Conservation (phyloP, 805 yeast genomes). For the Barnettozyma pratensis region DNA sequence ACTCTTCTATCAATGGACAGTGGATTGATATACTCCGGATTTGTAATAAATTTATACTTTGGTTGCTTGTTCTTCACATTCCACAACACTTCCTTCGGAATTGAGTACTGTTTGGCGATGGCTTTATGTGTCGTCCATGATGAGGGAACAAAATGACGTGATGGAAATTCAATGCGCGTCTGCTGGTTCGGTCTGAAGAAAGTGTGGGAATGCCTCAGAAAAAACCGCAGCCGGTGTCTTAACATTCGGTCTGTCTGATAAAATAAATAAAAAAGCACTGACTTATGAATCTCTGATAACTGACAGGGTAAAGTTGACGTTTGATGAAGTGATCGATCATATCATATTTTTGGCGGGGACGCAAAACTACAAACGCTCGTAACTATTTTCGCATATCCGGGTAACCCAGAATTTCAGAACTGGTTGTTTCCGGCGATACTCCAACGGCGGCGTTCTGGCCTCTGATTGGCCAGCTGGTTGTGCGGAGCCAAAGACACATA, state of each 20-base stretch:
- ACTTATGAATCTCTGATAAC: background rate
- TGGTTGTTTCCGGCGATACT: background rate
- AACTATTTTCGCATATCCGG: background rate
- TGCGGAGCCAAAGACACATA: slow-evolving; percentile 1
- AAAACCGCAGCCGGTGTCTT: background rate
- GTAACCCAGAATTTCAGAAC: background rate
- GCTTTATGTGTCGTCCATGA: background rate
- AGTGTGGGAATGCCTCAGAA: background rate
- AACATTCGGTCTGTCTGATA: background rate
- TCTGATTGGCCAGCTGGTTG: background rate
- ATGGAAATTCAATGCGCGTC: background rate
- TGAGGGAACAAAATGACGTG: background rate
- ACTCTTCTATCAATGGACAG: slow-evolving; percentile 1
- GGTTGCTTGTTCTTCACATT: no score
- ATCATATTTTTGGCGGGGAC: no score
- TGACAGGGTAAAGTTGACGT: no score
- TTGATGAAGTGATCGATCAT: no score
- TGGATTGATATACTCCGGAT: background rate
- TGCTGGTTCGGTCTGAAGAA: background rate
- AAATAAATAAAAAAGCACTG: background rate
- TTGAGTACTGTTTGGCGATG: background rate
- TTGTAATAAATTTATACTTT: background rate
- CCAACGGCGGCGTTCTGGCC: background rate
- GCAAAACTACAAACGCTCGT: no score
- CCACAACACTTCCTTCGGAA: background rate